A percentile compares a stretch with the other conserved stretches of the same genome.
These are phyloP conservation scores for Cladosporium sp. DNA, from an alignment of 2,329 filamentous ascomycete genomes.

Conservation along the genomic window DNA sequence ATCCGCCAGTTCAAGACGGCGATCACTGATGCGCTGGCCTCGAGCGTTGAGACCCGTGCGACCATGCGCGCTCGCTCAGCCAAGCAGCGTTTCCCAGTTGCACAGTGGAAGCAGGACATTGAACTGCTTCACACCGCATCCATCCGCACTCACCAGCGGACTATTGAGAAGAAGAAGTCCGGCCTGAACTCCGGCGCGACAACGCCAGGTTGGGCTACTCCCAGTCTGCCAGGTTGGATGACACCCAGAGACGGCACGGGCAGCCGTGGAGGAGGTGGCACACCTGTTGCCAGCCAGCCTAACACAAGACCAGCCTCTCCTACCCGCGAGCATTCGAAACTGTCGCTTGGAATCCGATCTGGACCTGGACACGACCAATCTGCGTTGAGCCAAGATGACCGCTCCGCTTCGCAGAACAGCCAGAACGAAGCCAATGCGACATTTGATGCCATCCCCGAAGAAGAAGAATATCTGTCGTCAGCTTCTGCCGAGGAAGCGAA, in stretches of 20 bases:
- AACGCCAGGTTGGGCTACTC: constrained; percentile 36
- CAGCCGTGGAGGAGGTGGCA: constrained; percentile 42
- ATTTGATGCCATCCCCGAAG: constrained; percentile 5
- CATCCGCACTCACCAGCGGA: constrained; percentile 58
- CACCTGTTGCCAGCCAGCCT: constrained; percentile 31
- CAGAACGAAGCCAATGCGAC: not conserved
- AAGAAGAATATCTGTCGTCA: constrained; percentile 36
- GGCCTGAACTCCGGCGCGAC: constrained; percentile 18
- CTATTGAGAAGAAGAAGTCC: constrained; percentile 26
- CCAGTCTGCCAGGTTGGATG: constrained; percentile 37
- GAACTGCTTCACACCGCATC: constrained; percentile 62
- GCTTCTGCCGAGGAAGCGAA: constrained; percentile 34
- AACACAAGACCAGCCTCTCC: constrained; percentile 36
- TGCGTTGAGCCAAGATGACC: not conserved
- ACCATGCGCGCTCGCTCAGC: constrained; percentile 66
- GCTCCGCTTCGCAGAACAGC: not conserved
- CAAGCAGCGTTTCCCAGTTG: constrained; percentile 66
- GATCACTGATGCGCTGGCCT: constrained; percentile 60
- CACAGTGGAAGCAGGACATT: constrained; percentile 65
- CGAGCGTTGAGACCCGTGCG: constrained; percentile 56
- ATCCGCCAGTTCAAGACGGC: constrained; percentile 65
- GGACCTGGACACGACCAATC: constrained; percentile 30
- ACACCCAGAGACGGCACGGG: constrained; percentile 45
- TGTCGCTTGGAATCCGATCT: constrained; percentile 33
- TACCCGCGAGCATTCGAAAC: constrained; percentile 22